Percentiles rank a stretch among this genome's conserved stretches.
Evolutionary conservation across 805 yeast genomes (phyloP).

Genomic region (Pichia rugopelliculosa): DNA sequence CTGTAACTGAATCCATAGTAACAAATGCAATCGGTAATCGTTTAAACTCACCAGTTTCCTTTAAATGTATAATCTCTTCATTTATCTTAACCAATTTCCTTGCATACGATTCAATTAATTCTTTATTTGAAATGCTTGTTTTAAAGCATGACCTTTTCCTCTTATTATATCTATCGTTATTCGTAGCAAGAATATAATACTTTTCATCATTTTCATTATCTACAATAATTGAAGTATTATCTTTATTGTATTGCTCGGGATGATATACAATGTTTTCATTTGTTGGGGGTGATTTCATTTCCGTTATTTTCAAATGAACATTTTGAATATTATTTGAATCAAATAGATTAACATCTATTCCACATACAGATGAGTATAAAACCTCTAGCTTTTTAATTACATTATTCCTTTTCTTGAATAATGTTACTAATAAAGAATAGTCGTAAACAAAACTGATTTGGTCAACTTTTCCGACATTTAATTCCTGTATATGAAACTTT

Average conservation of each 20-base stretch:
- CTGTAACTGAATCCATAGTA: conserved; percentile 89
- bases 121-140: conserved; percentile 16
- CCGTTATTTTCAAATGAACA: conserved; percentile 26
- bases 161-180: background rate
- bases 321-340: conserved; percentile 13
- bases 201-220: background rate
- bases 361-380: conserved; percentile 35
- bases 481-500: conserved; percentile 43
- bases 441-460: conserved; percentile 41
- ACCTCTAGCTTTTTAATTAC: conserved; percentile 33
- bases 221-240: background rate
- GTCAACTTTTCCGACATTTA: conserved; percentile 50
- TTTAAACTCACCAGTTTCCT: conserved; percentile 30
- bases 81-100: conserved; percentile 32
- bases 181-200: conserved; percentile 1
- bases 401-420: conserved; percentile 30
- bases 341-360: conserved; percentile 33
- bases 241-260: background rate
- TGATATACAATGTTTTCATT: conserved; percentile 12
- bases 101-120: conserved; percentile 30
- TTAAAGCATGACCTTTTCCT: conserved; percentile 3
- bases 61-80: conserved; percentile 30
- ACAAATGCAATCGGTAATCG: conserved; percentile 55
- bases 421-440: conserved; percentile 31
- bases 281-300: conserved; percentile 15